A percentile compares a stretch with the other conserved stretches of the same genome.
Evolutionary conservation across 805 yeast species (phyloP).

Genomic region (Candida hungchunana): DNA sequence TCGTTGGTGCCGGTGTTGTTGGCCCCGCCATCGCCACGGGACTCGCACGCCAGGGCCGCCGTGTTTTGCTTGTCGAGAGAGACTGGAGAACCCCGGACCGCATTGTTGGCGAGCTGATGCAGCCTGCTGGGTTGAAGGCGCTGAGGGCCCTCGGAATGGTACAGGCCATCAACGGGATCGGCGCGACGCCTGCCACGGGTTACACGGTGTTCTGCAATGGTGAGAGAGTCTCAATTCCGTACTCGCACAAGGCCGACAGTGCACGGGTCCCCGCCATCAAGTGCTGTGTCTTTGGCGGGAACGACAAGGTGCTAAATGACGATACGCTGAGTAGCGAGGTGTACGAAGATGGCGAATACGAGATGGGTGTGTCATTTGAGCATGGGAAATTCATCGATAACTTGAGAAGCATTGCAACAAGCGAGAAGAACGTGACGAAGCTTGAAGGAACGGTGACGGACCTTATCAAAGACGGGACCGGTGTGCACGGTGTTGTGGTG

Average conservation of each 20-base stretch:
- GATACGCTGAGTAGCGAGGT: constrained; percentile 42
- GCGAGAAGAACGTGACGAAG: constrained; percentile 70
- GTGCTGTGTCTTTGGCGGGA: constrained; percentile 51
- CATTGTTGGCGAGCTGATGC: constrained; percentile 95
- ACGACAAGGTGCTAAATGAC: constrained; percentile 51
- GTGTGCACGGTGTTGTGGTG: constrained; percentile 74
- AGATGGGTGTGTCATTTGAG: constrained; percentile 81
- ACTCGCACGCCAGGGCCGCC: constrained; percentile 84
- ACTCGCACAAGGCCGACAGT: constrained; percentile 58
- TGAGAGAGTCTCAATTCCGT: constrained; percentile 55
- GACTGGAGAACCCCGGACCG: constrained; percentile 93
- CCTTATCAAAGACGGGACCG: constrained; percentile 50
- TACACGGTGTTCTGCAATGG: constrained; percentile 72
- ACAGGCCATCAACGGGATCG: constrained; percentile 67
- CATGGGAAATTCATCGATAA: constrained; percentile 86
- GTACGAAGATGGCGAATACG: constrained; percentile 56
- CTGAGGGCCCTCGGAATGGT: constrained; percentile 79
- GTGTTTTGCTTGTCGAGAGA: constrained; percentile 71
- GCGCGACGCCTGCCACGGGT: constrained; percentile 74
- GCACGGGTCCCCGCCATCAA: constrained; percentile 47
- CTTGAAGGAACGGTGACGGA: constrained; percentile 81
- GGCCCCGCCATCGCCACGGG: constrained; percentile 93
- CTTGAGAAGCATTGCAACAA: constrained; percentile 63
- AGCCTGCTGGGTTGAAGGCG: constrained; percentile 93
- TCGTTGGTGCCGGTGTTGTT: constrained; percentile 98